phyloP scores from a whole-genome alignment of 441 rosid species.

The Kokia cookei region DNA sequence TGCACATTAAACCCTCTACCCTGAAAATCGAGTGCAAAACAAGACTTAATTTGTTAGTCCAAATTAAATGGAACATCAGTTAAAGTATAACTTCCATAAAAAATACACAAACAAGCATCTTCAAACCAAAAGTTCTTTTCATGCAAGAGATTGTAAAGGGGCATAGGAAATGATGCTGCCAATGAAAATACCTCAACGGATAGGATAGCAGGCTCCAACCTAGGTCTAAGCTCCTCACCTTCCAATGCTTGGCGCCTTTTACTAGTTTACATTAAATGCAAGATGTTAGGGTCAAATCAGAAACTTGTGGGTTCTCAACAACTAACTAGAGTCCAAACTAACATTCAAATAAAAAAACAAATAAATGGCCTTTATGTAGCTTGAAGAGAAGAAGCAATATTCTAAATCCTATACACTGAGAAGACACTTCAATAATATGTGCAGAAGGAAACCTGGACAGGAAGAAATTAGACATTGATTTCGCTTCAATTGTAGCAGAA shows the following conservation, averaged over 20 bases:
- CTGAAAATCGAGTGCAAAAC: slow-evolving; percentile 31
- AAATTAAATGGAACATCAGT: neutral
- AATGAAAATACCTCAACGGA: slow-evolving; percentile 70
- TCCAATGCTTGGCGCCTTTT: slow-evolving; percentile 49
- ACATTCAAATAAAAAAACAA: neutral
- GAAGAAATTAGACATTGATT: slow-evolving; percentile 79
- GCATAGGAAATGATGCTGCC: neutral
- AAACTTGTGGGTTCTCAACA: neutral
- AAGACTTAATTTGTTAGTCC: neutral
- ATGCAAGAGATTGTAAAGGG: neutral
- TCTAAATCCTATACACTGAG: neutral
- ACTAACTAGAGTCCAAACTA: neutral
- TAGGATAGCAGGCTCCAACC: slow-evolving; percentile 79
- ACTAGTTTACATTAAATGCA: slow-evolving; percentile 27
- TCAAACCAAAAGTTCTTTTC: neutral
- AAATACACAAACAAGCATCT: neutral
- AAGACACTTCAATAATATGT: slow-evolving; percentile 7
- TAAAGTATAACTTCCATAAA: neutral
- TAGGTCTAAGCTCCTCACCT: slow-evolving; percentile 36
- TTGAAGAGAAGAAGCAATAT: neutral
- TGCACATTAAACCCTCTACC: slow-evolving; percentile 93
- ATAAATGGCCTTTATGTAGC: neutral
- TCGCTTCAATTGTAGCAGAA: slow-evolving; percentile 95
- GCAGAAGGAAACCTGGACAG: slow-evolving; percentile 48
- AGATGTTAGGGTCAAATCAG: neutral